phyloP scores from a whole-genome alignment of 768 basidiomycete species.

The Boletus pseudo-olivaceus region DNA sequence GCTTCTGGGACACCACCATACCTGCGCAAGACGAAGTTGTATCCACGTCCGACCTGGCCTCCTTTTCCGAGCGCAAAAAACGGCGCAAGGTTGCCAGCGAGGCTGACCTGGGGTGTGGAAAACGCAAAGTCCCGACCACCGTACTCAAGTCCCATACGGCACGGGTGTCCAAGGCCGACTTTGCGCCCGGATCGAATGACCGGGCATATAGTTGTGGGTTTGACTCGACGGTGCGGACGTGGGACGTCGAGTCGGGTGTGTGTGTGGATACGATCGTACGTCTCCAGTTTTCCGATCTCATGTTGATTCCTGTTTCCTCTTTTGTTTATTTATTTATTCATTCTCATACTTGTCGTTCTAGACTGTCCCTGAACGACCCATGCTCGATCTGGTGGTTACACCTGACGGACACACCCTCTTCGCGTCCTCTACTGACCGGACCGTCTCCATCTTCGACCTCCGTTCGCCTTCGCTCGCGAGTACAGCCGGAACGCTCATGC shows the following conservation, averaged over 20 bases:
- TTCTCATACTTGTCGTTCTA: slow-evolving; percentile 22
- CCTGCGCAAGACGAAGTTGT: slow-evolving; percentile 63
- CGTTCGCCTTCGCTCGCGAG: background rate
- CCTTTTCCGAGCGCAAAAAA: slow-evolving; percentile 46
- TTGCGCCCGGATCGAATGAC: slow-evolving; percentile 37
- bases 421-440: background rate
- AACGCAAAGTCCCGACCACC: slow-evolving; percentile 62
- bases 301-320: background rate
- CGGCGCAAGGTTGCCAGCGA: slow-evolving; percentile 50
- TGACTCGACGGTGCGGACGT: slow-evolving; percentile 84
- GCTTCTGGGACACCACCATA: slow-evolving; percentile 70
- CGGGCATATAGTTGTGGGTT: slow-evolving; percentile 48
- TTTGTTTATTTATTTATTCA: too few relatives aligned
- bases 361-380: slow-evolving; percentile 71
- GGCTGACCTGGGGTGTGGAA: slow-evolving; percentile 31
- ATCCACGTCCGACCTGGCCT: background rate
- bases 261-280: slow-evolving; percentile 66
- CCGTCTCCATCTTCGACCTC: background rate
- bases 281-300: background rate
- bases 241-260: slow-evolving; percentile 80
- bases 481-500: background rate
- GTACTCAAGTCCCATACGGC: slow-evolving; percentile 84
- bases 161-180: slow-evolving; percentile 72
- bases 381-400: slow-evolving; percentile 58
- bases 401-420: background rate